These are phyloP conservation scores for Podospora pseudoanserina DNA, from an alignment of 495 filamentous ascomycete species.

Conservation along the genomic window DNA sequence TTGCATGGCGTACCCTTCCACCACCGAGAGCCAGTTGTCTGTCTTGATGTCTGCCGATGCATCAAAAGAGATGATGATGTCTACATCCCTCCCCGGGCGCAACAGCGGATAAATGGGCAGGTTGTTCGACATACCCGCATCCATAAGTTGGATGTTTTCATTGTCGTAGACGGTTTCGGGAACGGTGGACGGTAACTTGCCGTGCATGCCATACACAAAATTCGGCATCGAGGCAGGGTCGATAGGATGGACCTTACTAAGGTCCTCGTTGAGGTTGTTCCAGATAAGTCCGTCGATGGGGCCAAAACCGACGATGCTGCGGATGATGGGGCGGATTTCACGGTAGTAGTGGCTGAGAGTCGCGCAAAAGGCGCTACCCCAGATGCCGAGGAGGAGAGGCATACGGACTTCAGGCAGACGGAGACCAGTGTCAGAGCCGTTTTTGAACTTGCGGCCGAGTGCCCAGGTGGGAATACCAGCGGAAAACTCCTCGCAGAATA, in stretches of 20 bases:
- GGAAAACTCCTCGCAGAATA: constrained; percentile 84
- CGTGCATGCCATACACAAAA: constrained; percentile 74
- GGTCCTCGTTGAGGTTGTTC: constrained; percentile 72
- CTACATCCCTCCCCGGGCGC: constrained; percentile 79
- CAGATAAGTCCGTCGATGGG: constrained; percentile 83
- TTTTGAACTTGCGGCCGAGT: constrained; percentile 75
- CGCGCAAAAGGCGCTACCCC: constrained; percentile 93
- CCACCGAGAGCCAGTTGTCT: constrained; percentile 80
- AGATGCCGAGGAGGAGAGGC: constrained; percentile 82
- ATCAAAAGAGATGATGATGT: constrained; percentile 67
- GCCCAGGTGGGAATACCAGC: constrained; percentile 96
- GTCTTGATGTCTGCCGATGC: constrained; percentile 41
- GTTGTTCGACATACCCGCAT: constrained; percentile 98
- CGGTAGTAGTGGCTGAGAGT: constrained; percentile 94
- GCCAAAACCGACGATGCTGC: constrained; percentile 66
- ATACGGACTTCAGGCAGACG: constrained; percentile 77
- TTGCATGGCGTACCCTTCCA: constrained; percentile 86
- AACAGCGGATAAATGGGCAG: constrained; percentile 92
- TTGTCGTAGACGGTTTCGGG: constrained; percentile 68
- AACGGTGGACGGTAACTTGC: constrained; percentile 64
- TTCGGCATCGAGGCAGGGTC: constrained; percentile 87
- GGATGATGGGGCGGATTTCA: constrained; percentile 77
- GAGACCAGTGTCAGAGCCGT: constrained; percentile 58
- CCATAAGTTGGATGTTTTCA: constrained; percentile 81
- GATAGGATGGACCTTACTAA: constrained; percentile 88